A percentile compares a stretch with the other conserved stretches of the same genome.
phyloP scores from a whole-genome alignment of 2,329 filamentous ascomycete species.

The Podosphaera aphanis region DNA sequence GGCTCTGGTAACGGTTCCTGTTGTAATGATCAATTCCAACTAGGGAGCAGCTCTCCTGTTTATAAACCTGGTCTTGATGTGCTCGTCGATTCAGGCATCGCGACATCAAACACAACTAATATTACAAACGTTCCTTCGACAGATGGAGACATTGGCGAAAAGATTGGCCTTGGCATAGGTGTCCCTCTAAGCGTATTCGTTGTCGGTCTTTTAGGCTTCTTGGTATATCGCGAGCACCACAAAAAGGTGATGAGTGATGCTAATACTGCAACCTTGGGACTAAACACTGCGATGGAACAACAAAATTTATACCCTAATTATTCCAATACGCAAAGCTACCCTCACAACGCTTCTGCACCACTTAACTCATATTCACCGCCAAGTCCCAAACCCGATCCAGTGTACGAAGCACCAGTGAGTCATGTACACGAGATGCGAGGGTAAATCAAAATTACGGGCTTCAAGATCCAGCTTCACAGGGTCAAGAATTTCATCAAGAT shows the following conservation, averaged over 20 bases:
- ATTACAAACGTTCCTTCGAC: constrained; percentile 1
- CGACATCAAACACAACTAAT: neutral
- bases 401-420: constrained; percentile 3
- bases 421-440: constrained; percentile 3
- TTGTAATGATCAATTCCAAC: constrained; percentile 2
- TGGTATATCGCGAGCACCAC: constrained; percentile 5
- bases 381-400: constrained; percentile 1
- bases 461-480: too few species aligned
- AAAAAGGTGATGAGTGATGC: constrained; percentile 1
- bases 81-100: neutral
- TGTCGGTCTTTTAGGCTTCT: constrained; percentile 4
- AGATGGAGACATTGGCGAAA: constrained; percentile 2
- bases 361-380: neutral
- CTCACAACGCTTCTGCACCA: neutral
- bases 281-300: neutral
- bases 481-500: too few species aligned
- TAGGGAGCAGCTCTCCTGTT: constrained; percentile 3
- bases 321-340: neutral
- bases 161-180: constrained; percentile 7
- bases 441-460: too few species aligned
- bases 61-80: constrained; percentile 6
- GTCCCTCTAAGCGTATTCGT: constrained; percentile 6
- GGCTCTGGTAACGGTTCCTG: constrained; percentile 2
- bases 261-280: neutral
- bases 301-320: neutral